Percentiles rank a stretch among this genome's conserved stretches.
phyloP scores from a whole-genome alignment of 352 stramenopile species.

The Phytophthora fragariae region DNA sequence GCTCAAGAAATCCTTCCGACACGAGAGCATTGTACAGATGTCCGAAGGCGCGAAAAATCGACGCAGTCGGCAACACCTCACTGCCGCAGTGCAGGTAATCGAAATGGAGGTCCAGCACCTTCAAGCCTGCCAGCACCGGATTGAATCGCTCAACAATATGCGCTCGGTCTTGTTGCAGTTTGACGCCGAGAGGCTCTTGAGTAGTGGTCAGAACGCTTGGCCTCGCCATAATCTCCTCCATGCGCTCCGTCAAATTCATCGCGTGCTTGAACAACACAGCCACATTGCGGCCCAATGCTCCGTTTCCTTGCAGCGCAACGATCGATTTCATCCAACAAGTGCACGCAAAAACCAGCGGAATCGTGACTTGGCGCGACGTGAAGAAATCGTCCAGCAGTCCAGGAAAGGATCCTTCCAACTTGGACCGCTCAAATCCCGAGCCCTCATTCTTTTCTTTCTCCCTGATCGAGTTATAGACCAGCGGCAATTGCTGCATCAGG shows the following conservation, averaged over 20 bases:
- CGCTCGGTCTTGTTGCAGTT: not conserved
- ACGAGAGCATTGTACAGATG: not conserved
- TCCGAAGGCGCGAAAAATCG: not conserved
- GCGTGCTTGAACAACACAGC: not conserved
- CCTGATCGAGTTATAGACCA: not conserved
- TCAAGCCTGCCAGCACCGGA: not conserved
- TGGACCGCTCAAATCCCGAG: not conserved
- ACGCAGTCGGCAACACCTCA: not conserved
- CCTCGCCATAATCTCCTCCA: not conserved
- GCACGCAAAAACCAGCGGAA: not conserved
- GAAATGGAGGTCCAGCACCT: not conserved
- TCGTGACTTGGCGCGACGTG: not conserved
- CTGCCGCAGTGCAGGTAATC: not conserved
- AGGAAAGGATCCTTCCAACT: not conserved
- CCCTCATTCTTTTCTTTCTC: not conserved
- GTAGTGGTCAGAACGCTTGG: not conserved
- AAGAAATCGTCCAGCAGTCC: not conserved
- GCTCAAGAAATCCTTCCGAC: not conserved
- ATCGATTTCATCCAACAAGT: slow-evolving; percentile 3
- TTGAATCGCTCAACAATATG: slow-evolving; percentile 1
- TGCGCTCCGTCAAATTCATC: not conserved
- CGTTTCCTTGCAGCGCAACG: not conserved
- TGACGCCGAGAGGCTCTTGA: not conserved
- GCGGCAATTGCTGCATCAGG: slow-evolving; percentile 1
- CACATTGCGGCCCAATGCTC: not conserved